A percentile compares a stretch with the other conserved stretches of the same genome.
Conservation (phyloP, 371 early-diverging fungal species). For the Chytridium lagenaria region DNA sequence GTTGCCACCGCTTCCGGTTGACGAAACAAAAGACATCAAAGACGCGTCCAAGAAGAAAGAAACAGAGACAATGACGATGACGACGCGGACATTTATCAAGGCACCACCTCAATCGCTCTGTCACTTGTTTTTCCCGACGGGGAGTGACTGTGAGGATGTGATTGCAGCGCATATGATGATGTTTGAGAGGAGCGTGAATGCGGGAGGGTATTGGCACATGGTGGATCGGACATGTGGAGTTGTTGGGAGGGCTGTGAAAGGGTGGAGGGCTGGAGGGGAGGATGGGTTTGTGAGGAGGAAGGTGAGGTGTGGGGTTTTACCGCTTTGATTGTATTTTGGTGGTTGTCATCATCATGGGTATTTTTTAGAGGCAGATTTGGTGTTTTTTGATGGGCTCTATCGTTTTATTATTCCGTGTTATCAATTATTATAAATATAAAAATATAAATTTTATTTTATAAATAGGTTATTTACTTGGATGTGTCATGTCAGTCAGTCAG, state of each 20-base stretch:
- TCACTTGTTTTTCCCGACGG: constrained; percentile 39
- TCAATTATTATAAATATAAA: too few relatives aligned
- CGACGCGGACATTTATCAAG: constrained; percentile 40
- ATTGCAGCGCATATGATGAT: constrained; percentile 53
- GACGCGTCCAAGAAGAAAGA: constrained; percentile 9
- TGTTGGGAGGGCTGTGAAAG: background rate
- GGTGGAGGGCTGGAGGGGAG: background rate
- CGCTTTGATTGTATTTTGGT: background rate
- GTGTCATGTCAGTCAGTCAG: too few relatives aligned
- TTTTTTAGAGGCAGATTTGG: background rate
- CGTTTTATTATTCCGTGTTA: too few relatives aligned
- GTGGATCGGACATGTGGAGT: constrained; percentile 20
- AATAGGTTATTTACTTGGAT: too few relatives aligned
- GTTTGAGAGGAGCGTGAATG: constrained; percentile 43
- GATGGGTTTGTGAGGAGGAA: background rate
- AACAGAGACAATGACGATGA: background rate
- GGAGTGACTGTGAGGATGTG: constrained; percentile 40
- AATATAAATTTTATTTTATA: too few relatives aligned
- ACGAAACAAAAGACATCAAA: background rate
- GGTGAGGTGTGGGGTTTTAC: background rate
- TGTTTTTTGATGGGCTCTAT: too few relatives aligned
- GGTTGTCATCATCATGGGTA: background rate
- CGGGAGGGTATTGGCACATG: constrained; percentile 45
- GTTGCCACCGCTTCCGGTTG: constrained; percentile 13
- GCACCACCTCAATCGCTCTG: constrained; percentile 34